phyloP scores from a whole-genome alignment of 768 basidiomycete genomes.

The Sarcomyxa edulis region DNA sequence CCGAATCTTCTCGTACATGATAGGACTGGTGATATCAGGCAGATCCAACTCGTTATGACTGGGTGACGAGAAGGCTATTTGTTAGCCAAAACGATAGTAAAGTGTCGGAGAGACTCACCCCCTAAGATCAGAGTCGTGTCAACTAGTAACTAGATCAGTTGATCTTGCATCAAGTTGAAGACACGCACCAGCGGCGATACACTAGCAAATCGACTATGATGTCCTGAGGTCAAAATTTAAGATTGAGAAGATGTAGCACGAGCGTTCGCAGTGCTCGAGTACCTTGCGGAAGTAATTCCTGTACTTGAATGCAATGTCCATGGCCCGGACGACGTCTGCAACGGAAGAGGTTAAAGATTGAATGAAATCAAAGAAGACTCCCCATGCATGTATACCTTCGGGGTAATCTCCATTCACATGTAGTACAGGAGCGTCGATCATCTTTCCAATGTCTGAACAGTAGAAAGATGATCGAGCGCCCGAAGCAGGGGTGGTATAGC shows the following conservation, averaged over 20 bases:
- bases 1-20: constrained; percentile 88
- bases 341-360: not conserved
- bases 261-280: no score
- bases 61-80: no score
- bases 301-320: constrained; percentile 87
- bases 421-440: constrained; percentile 83
- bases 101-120: constrained; percentile 31
- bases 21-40: constrained; percentile 80
- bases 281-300: constrained; percentile 82
- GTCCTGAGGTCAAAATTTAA: constrained; percentile 38
- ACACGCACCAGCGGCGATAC: constrained; percentile 70
- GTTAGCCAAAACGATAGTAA: no score
- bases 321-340: constrained; percentile 75
- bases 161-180: no score
- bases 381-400: constrained; percentile 54
- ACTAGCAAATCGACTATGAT: constrained; percentile 87
- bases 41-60: constrained; percentile 90
- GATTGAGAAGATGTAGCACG: not conserved
- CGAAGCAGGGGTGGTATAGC: constrained; percentile 87
- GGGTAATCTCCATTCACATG: constrained; percentile 92
- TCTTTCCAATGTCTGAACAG: constrained; percentile 85
- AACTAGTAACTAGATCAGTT: not conserved
- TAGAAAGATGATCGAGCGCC: constrained; percentile 82
- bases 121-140: constrained; percentile 17
- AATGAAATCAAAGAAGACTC: not conserved